A percentile compares a stretch with the other conserved stretches of the same genome.
Conservation (phyloP, 1,284 basidiomycete species). For the Fomitopsis palustris region DNA sequence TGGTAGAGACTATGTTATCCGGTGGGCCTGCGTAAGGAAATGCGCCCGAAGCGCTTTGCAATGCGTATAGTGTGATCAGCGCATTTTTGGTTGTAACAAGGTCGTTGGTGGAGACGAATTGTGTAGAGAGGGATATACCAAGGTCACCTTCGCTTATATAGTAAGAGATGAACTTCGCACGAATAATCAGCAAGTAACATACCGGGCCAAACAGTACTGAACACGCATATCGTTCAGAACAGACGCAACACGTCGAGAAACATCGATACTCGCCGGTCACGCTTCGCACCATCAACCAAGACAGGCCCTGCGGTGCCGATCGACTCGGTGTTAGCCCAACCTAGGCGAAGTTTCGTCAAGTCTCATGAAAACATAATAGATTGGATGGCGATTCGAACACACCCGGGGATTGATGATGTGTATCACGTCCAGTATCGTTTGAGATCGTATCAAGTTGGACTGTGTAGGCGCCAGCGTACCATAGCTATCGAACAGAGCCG, state of each 20-base stretch:
- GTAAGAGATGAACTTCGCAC: background rate
- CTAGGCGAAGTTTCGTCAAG: slow-evolving; percentile 21
- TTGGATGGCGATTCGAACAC: background rate
- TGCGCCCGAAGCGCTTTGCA: slow-evolving; percentile 50
- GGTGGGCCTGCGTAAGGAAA: slow-evolving; percentile 57
- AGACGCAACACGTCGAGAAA: background rate
- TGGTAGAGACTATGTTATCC: slow-evolving; percentile 42
- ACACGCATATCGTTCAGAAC: background rate
- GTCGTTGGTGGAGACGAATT: slow-evolving; percentile 59
- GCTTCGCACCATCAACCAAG: slow-evolving; percentile 61
- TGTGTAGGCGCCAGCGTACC: slow-evolving; percentile 61
- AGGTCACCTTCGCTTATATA: slow-evolving; percentile 41
- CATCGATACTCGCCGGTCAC: slow-evolving; percentile 40
- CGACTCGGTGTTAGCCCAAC: slow-evolving; percentile 54
- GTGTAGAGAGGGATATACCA: slow-evolving; percentile 58
- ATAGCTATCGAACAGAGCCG: slow-evolving; percentile 32
- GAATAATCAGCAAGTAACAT: background rate
- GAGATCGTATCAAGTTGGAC: slow-evolving; percentile 58
- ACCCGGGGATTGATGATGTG: slow-evolving; percentile 37
- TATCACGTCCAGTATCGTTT: slow-evolving; percentile 48
- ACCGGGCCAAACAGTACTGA: slow-evolving; percentile 56
- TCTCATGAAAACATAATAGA: background rate
- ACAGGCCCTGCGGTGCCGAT: slow-evolving; percentile 55
- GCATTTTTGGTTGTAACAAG: slow-evolving; percentile 52
- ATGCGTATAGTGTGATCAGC: slow-evolving; percentile 53